Evolutionary conservation across 1,284 basidiomycete species (phyloP), one percentile per base, ranked within the genome.

Genomic region (Ceratobasidium sp.): DNA sequence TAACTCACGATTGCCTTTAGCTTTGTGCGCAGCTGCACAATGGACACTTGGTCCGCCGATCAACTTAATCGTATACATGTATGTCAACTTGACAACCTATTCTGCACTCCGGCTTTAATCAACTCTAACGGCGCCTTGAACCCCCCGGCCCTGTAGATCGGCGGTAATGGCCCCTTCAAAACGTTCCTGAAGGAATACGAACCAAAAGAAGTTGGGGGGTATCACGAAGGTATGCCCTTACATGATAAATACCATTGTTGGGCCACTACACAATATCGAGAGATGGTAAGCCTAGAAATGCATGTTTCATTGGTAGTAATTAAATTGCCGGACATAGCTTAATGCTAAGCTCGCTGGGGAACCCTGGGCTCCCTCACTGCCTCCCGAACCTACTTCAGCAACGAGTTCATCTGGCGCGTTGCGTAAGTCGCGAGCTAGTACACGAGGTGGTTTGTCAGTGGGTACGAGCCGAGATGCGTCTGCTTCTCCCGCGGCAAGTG

Each of bases 11-110:
- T 44, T 75, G 74, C 62, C 25, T 56, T n/a, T 78, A 94, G 91
- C 76, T 95, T 95, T 79, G 91, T 96, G 64, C 84, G 93, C 75
- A 94, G 91, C 56, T 86, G 93, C 74, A 95, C 93, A 68, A 97
- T 97, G 94, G 94, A 96, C 79, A 90, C 93, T 74, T 97, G 94
- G 94, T 90, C 92, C 70, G 85, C 88, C 44, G 91, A 94, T 64
- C 94, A 98, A 78, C 82, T 96, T 73, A 87, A 81, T 75, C 87
- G 93, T 73, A 96, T 98, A 92, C 87, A 90, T 85, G 91, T 92
- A 50, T 58, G 81, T 73, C 72, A 42, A 50, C 64, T 21, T 68
- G 42, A 69, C 67, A 60, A 59, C 70, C 71, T 68, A 71, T 71
- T 66, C 47, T 27, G 41, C 70, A 66, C 57, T 50, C 69, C 42